Percentiles rank a stretch among this genome's conserved stretches.
Conservation (phyloP, 169 alveolate species). For the Cryptosporidium canis region DNA sequence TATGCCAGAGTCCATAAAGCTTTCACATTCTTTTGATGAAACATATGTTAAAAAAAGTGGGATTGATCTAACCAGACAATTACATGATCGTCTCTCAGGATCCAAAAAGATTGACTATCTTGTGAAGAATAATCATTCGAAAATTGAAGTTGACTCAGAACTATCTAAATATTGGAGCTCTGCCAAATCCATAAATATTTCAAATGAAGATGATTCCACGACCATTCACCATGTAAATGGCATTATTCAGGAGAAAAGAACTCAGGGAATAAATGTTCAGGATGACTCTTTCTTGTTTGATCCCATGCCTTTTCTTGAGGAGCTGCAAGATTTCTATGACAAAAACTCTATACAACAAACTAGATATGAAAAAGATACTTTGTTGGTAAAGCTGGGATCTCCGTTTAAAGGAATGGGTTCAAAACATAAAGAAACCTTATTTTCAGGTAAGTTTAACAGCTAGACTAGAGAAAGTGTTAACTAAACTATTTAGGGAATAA, state of each 20-base stretch:
- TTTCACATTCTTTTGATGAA: constrained; percentile 65
- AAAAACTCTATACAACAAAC: background rate
- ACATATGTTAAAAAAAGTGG: constrained; percentile 23
- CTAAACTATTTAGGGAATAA: constrained; percentile 28
- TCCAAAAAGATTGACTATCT: background rate
- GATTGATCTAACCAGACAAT: background rate
- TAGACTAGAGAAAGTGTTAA: background rate
- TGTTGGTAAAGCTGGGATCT: constrained; percentile 8
- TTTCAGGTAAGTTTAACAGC: constrained; percentile 36
- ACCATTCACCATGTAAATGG: background rate
- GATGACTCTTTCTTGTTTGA: constrained; percentile 10
- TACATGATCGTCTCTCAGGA: background rate
- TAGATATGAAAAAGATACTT: background rate
- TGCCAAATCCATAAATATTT: constrained; percentile 1
- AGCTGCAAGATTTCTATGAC: background rate
- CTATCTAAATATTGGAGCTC: constrained; percentile 21
- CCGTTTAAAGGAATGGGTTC: constrained; percentile 43
- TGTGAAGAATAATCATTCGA: background rate
- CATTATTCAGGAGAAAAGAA: constrained; percentile 27
- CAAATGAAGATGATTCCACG: background rate
- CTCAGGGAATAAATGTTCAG: background rate
- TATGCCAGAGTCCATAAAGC: constrained; percentile 48
- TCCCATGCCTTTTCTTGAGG: constrained; percentile 5
- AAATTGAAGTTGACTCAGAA: constrained; percentile 25
- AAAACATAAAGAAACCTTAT: background rate